Conservation (phyloP, 176 grass and related monocot genomes). For the Saccharum officinarum region DNA sequence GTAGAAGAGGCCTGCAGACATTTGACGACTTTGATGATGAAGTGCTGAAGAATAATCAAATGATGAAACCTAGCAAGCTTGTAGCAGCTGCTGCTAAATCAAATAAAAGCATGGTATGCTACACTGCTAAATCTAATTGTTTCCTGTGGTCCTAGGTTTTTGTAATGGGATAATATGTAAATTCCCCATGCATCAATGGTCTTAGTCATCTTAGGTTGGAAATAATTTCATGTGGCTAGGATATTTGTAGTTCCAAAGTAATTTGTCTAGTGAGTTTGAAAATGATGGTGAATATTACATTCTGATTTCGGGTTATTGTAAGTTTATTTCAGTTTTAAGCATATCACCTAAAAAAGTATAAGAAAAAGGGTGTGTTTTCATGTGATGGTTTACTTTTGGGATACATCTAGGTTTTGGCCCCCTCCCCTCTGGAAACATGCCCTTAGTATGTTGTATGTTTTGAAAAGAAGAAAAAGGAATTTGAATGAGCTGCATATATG, state of each 20-base stretch:
- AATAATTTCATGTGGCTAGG: neutral
- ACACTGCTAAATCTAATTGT: slow-evolving; percentile 18
- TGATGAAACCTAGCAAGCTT: slow-evolving; percentile 41
- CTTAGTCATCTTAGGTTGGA: neutral
- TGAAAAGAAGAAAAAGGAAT: neutral
- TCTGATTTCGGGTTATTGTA: neutral
- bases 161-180: neutral
- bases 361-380: neutral
- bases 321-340: neutral
- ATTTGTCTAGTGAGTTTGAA: neutral
- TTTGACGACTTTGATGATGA: slow-evolving; percentile 91
- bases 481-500: neutral
- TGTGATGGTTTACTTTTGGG: neutral
- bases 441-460: neutral
- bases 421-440: neutral
- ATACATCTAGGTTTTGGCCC: neutral
- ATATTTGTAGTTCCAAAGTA: neutral
- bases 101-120: slow-evolving; percentile 76
- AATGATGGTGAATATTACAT: neutral
- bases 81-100: slow-evolving; percentile 45
- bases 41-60: slow-evolving; percentile 52
- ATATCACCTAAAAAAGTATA: neutral
- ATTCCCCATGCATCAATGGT: neutral
- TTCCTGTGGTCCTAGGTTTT: neutral
- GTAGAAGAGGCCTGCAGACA: slow-evolving; percentile 47